Conservation (phyloP, 371 early-diverging fungal genomes). For the Entomophthora muscae region DNA sequence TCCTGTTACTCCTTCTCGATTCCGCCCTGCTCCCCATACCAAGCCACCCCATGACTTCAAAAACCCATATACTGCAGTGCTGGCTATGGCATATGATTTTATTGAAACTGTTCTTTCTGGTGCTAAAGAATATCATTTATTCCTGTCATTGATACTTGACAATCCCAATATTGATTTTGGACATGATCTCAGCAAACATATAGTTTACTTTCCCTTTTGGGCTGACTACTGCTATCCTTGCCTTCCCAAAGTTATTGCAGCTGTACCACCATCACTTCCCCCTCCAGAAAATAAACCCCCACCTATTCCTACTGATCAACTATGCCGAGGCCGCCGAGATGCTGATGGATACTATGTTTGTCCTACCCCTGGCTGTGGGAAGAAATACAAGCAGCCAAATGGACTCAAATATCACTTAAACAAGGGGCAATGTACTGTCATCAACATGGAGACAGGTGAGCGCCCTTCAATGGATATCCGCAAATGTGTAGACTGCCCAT, state of each 20-base stretch:
- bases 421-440: neutral
- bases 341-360: too few relatives aligned
- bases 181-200: neutral
- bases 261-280: neutral
- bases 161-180: neutral
- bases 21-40: neutral
- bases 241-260: neutral
- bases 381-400: neutral
- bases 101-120: neutral
- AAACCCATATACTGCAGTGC: neutral
- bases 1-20: neutral
- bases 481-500: neutral
- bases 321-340: constrained; percentile 10
- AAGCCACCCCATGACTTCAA: neutral
- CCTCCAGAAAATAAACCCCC: too few relatives aligned
- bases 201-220: neutral
- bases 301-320: neutral
- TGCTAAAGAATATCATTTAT: neutral
- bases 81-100: neutral
- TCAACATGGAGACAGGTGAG: neutral
- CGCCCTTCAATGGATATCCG: neutral
- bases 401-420: neutral
- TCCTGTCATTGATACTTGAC: neutral
- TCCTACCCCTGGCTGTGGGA: neutral
- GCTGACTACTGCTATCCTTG: neutral